Evolutionary conservation across 2,329 filamentous ascomycete species (phyloP), one percentile per base, ranked within the genome.

Genomic region (Orbilia quercus): DNA sequence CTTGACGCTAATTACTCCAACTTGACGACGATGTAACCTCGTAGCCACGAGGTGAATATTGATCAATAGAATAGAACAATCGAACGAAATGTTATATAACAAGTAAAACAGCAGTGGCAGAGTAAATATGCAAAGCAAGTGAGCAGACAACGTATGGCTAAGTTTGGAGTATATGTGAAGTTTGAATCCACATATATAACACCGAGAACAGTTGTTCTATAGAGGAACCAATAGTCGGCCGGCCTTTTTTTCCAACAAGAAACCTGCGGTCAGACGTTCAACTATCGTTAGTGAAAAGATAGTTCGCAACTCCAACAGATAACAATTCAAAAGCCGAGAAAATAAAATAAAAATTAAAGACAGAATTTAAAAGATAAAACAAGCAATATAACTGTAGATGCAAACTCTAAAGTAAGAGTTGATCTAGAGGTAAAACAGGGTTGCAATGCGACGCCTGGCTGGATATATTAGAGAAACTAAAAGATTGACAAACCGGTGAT

Each of bases 281-380:
- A 48, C 54, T 69, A 69, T 69, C 54, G 47, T 69, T 54, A 69
- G 51, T 25, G 31, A 69, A 69, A 54, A 69, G 64, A 69, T 69
- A 69, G 55, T 40, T n/a, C 34, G 38, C 53, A 64, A 22, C 7
- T 11, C 16, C 20, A 63, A 45, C 18, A 25, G 38, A 34, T n/a
- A n/a, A 44, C 45, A 44, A 44, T n/a, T n/a, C n/a, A 54, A 28
- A 42, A 23, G 42, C 9, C 9, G 14, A 57, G 40, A 9, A 50
- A 14, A n/a, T 25, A 18, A 55, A 38, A 55, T 38, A 25, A 57
- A 42, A 18, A 50, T n/a, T n/a, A n/a, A n/a, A n/a, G n/a, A n/a
- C n/a, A n/a, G n/a, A n/a, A n/a, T n/a, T n/a, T n/a, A n/a, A n/a
- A n/a, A n/a, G n/a, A n/a, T n/a, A 34, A 42, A 31, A 36, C 31